Base-by-base conservation (phyloP, 139 green algal genomes). In the Tetradesmus lagerheimii region DNA sequence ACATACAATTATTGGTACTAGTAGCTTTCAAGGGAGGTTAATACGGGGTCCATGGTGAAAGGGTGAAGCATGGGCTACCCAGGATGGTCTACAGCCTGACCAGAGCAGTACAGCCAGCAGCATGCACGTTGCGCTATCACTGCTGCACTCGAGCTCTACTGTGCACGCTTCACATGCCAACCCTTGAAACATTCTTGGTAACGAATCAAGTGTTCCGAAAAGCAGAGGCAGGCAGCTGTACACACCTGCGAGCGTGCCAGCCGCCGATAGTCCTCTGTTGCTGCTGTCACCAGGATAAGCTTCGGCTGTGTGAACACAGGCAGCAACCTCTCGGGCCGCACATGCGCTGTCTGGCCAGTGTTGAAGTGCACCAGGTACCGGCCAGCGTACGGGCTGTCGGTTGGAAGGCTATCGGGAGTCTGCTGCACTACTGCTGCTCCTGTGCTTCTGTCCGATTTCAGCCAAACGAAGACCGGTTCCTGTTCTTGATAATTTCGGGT, bases 201-300 rank as follows among this genome's bases (percentile, higher is more conserved):
- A n/a, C n/a, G n/a, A n/a, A n/a, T n/a, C 43, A 14, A 8, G 43
- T 50, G 4, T 50, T 50, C 5, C 43, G 8, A 4, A 8, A 39
- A 80, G n/a, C 0, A 47, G 25, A 41, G 16, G 0, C n/a, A 29
- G 5, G 16, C 2, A 66, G 4, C 20, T 41, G 3, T 39, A 16
- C 84, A 20, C 39, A 89, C 85, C 85, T 89, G 71, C 4, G 85
- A 84, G 8, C 85, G 71, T 5, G 85, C 85, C 38, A 89, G 66
- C 9, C 74, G 50, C 18, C 85, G 62, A 23, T 84, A 89, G 34
- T 84, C 71, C 11, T 57, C 71, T 43, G 85, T 89, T 71, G 57
- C 57, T 71, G 15, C 27, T 50, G 41, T 83, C 74, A 89, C 85
- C 15, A 89, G 45, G 2, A 89, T 11, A 31, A 83, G 31, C 31